These are phyloP conservation scores for Calocybe cyanea DNA, from an alignment of 768 basidiomycete species.

Conservation along the genomic window DNA sequence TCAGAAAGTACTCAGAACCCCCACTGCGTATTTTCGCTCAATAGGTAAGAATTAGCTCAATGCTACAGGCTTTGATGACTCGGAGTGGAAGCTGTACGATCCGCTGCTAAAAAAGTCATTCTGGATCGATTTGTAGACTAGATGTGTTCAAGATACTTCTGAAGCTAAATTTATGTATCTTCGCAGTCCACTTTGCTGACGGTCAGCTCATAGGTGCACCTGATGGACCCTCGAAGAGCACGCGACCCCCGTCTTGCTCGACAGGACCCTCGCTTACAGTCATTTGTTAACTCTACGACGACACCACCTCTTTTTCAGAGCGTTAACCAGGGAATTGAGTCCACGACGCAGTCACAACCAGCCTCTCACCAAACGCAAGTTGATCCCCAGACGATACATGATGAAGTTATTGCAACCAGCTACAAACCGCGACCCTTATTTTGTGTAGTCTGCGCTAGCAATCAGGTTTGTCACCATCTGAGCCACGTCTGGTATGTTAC, in stretches of 20 bases:
- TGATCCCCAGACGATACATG: slow-evolving; percentile 3
- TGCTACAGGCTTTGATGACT: slow-evolving; percentile 57
- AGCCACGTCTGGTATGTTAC: slow-evolving; percentile 2
- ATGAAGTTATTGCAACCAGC: slow-evolving; percentile 6
- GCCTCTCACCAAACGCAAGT: slow-evolving; percentile 6
- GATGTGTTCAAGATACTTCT: slow-evolving; percentile 92
- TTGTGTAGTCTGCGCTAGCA: slow-evolving; percentile 99
- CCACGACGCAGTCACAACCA: slow-evolving; percentile 7
- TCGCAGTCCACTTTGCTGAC: slow-evolving; percentile 3
- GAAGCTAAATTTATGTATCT: slow-evolving; percentile 37
- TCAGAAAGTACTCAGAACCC: no score
- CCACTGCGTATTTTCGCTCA: no score
- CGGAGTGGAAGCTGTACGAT: slow-evolving; percentile 91
- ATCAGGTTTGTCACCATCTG: slow-evolving; percentile 62
- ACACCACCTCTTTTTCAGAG: slow-evolving; percentile 26
- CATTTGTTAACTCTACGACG: slow-evolving; percentile 38
- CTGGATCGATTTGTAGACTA: slow-evolving; percentile 75
- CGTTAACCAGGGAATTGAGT: slow-evolving; percentile 25
- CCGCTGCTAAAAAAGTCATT: slow-evolving; percentile 33
- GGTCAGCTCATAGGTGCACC: slow-evolving; percentile 9
- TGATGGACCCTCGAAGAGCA: slow-evolving; percentile 77
- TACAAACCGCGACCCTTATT: slow-evolving; percentile 80
- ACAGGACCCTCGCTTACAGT: slow-evolving; percentile 59
- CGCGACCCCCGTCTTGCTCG: slow-evolving; percentile 80
- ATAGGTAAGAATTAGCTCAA: slow-evolving; percentile 4